These are phyloP conservation scores for Pythium apleroticum DNA, from an alignment of 352 stramenopile genomes.

Conservation along the genomic window DNA sequence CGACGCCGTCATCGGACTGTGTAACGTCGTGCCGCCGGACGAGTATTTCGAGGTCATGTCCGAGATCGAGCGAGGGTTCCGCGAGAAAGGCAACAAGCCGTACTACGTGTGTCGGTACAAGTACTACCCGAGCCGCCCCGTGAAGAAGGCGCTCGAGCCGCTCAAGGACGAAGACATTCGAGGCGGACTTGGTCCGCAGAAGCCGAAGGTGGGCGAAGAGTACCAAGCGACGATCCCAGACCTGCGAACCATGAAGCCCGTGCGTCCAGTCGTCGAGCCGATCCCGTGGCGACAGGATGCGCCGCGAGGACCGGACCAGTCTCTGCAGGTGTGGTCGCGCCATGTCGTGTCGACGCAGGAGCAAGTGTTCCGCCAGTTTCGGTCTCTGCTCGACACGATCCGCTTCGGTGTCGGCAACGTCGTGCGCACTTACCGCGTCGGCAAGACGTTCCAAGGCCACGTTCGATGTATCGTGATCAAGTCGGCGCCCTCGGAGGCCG, in stretches of 20 bases:
- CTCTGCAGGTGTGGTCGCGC: conserved; percentile 66
- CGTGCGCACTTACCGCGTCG: conserved; percentile 52
- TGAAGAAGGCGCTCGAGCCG: conserved; percentile 65
- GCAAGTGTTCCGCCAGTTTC: conserved; percentile 53
- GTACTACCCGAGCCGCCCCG: conserved; percentile 68
- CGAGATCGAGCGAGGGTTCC: conserved; percentile 70
- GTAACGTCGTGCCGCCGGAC: conserved; percentile 68
- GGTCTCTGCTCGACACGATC: conserved; percentile 49
- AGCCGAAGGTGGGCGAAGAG: conserved; percentile 64
- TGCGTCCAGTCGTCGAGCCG: background rate
- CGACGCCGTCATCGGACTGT: conserved; percentile 73
- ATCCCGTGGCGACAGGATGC: conserved; percentile 23
- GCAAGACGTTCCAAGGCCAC: conserved; percentile 42
- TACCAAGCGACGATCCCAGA: conserved; percentile 58
- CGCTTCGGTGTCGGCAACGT: conserved; percentile 71
- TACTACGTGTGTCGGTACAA: conserved; percentile 83
- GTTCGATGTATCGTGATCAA: conserved; percentile 67
- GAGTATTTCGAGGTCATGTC: conserved; percentile 73
- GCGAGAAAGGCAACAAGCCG: conserved; percentile 54
- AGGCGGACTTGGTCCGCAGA: conserved; percentile 54
- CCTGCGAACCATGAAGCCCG: conserved; percentile 28
- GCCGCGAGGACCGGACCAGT: conserved; percentile 12
- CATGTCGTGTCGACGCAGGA: conserved; percentile 46
- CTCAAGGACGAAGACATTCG: conserved; percentile 75
- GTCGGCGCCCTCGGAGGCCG: conserved; percentile 36